phyloP scores from a whole-genome alignment of 1,139 yeast species.

The Hemisphaericaspora subhashii region DNA sequence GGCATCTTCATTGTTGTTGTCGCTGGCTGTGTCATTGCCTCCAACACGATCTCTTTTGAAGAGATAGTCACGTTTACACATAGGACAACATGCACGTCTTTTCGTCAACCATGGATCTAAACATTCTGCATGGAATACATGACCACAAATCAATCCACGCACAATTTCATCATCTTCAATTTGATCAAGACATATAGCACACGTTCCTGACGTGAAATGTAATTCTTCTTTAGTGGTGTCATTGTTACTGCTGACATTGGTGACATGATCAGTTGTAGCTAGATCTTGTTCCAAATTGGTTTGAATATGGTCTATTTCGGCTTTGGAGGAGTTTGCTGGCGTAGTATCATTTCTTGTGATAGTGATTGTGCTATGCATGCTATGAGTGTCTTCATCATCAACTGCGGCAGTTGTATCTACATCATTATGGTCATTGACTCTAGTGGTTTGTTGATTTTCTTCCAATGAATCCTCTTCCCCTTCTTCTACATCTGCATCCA shows the following conservation, averaged over 20 bases:
- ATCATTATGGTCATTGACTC: neutral
- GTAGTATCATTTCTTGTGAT: neutral
- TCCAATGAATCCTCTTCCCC: constrained; percentile 1
- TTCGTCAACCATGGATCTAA: constrained; percentile 81
- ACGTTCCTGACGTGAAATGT: constrained; percentile 68
- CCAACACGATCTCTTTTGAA: constrained; percentile 31
- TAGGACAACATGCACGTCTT: constrained; percentile 80
- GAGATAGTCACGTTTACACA: constrained; percentile 74
- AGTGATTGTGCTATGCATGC: neutral
- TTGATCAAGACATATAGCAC: constrained; percentile 77
- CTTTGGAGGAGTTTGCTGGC: neutral
- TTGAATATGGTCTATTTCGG: neutral
- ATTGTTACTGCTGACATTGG: neutral
- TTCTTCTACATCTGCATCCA: constrained; percentile 16
- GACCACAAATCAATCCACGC: constrained; percentile 78
- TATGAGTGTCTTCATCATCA: constrained; percentile 6
- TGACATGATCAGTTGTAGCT: constrained; percentile 7
- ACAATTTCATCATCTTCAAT: constrained; percentile 65
- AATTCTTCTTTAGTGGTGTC: constrained; percentile 23
- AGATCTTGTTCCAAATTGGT: constrained; percentile 2
- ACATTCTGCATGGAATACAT: constrained; percentile 78
- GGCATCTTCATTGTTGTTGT: constrained; percentile 12
- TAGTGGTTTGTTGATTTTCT: neutral
- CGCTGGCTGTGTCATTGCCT: constrained; percentile 12
- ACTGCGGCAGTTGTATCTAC: neutral